Base-by-base conservation (phyloP, 805 yeast genomes). In the Spathaspora passalidarum region DNA sequence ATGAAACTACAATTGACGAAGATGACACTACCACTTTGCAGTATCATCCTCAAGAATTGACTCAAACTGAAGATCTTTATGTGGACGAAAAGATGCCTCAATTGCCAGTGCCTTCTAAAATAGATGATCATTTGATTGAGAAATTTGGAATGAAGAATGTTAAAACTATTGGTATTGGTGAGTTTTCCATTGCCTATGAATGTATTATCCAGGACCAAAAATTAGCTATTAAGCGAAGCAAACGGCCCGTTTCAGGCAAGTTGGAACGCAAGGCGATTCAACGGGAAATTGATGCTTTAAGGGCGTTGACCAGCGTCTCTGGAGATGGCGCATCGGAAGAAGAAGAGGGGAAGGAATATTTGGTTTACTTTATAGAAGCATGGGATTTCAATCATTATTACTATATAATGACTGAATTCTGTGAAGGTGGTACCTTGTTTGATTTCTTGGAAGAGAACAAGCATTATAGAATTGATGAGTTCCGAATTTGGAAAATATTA, bases 401-500 rank as follows among this genome's bases (percentile, higher is more conserved):
- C 52, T 94, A 92, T 62, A 88, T 94, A 32, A 88, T 90, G 94
- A 89, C 96, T 3, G 97, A 92, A 55, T 91, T 72, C 64, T 94
- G 97, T 67, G 98, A 91, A 58, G 94, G 91, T 60, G 98, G 98
- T 1, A 87, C 94, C 18, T 68, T 94, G 47, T 94, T 84, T 57
- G 80, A 80, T 48, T 94, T 92, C 58, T 65, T 94, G 44, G 76
- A 82, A 25, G 95, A 87, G 53, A 84, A 82, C 61, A 81, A 84
- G 41, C 76, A 83, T 35, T 79, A 88, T 23, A 83, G 84, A 55
- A 73, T 94, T 43, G 99, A 94, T 61, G 99, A 94, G 63, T 94
- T 97, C 86, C 78, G 99, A 55, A 91, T 92, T 35, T 94, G 99
- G 99, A 94, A 94, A 68, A 92, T 94, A 38, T 72, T 94, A 53